Conservation (phyloP, 1,284 basidiomycete species). For the Moesziomyces antarcticus region DNA sequence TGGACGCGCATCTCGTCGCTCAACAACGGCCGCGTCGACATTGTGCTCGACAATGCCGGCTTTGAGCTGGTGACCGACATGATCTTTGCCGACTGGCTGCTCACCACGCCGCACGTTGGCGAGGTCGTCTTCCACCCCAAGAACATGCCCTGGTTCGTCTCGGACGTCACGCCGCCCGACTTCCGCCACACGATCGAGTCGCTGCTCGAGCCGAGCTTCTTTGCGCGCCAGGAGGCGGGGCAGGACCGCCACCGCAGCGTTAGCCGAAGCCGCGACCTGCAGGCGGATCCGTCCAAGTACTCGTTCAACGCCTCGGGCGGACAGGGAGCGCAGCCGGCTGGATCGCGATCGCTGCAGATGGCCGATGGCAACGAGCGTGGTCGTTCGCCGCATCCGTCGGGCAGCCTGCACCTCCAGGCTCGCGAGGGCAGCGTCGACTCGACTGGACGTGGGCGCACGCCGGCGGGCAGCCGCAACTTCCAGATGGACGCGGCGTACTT, state of each 20-base stretch:
- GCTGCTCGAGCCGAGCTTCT: constrained; percentile 72
- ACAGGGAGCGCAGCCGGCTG: constrained; percentile 16
- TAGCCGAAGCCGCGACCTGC: constrained; percentile 40
- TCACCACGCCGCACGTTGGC: constrained; percentile 53
- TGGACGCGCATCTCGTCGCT: constrained; percentile 79
- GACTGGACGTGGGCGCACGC: constrained; percentile 36
- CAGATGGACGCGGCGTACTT: constrained; percentile 62
- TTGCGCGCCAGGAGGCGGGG: constrained; percentile 66
- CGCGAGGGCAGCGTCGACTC: constrained; percentile 53
- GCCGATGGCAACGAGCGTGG: constrained; percentile 33
- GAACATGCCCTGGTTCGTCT: constrained; percentile 67
- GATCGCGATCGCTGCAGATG: constrained; percentile 47
- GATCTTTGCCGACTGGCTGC: constrained; percentile 86
- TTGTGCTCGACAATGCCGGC: constrained; percentile 89
- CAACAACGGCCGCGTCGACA: constrained; percentile 78
- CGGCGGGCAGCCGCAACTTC: constrained; percentile 45
- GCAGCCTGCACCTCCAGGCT: constrained; percentile 42
- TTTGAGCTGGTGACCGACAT: constrained; percentile 97
- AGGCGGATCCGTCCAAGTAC: constrained; percentile 42
- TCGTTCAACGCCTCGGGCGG: constrained; percentile 36
- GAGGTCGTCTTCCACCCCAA: constrained; percentile 66
- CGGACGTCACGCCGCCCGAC: constrained; percentile 64
- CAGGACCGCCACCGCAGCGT: constrained; percentile 45
- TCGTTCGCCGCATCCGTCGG: constrained; percentile 46
- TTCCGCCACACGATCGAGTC: constrained; percentile 69